phyloP scores from a whole-genome alignment of 306 rosid species.

The Gynostemma pentaphyllum region DNA sequence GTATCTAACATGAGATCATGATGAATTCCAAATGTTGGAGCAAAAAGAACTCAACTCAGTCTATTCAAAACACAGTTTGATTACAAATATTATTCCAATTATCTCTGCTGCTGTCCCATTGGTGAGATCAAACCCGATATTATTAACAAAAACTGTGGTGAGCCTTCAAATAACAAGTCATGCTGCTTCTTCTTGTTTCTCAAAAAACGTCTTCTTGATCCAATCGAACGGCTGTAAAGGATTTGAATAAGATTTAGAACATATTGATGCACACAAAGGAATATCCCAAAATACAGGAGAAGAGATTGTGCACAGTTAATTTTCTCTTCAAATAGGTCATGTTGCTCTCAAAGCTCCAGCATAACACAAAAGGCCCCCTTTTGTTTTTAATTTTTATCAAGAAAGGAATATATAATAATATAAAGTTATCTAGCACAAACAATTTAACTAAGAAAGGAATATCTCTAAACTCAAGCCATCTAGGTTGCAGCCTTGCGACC shows the following conservation, averaged over 20 bases:
- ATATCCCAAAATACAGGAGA: background rate
- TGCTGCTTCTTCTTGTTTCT: conserved; percentile 49
- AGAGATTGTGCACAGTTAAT: background rate
- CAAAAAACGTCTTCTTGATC: conserved; percentile 72
- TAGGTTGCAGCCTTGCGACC: background rate
- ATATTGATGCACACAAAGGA: background rate
- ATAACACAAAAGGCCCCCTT: background rate
- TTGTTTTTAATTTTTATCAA: background rate
- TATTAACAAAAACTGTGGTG: conserved; percentile 6
- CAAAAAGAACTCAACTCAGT: background rate
- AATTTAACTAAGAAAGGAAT: background rate
- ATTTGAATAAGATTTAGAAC: background rate
- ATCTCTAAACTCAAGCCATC: background rate
- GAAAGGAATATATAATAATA: background rate
- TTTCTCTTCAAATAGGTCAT: background rate
- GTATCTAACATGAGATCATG: background rate
- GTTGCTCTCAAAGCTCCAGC: background rate
- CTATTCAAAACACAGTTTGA: background rate
- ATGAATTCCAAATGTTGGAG: background rate
- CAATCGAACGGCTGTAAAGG: conserved; percentile 61
- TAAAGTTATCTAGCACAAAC: background rate
- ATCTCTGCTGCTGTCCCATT: conserved; percentile 2
- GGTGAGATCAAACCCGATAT: background rate
- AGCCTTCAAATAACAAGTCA: conserved; percentile 4
- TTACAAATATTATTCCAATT: conserved; percentile 10